Base-by-base conservation (phyloP, 257 asterid species). In the Cynanchum wilfordii region DNA sequence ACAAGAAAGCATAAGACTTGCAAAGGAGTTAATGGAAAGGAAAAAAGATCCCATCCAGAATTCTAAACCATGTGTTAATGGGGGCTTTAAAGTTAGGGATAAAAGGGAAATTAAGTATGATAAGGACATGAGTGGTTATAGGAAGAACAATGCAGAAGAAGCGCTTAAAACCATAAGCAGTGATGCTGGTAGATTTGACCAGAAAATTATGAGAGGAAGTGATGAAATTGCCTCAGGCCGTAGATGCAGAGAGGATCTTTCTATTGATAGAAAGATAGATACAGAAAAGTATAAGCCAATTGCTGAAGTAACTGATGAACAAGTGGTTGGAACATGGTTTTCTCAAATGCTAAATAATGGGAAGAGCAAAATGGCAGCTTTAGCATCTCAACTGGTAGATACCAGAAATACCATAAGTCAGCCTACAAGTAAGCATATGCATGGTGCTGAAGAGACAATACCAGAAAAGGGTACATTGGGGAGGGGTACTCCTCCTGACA, bases 1-100 rank as follows among this genome's bases (percentile, higher is more conserved):
- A 77, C 94, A 93, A 81, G 96, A 93, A 84, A 89, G 91, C 78
- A 91, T 93, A 82, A 84, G 96, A 81, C 73, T 89, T 49, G 96
- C 96, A 38, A 89, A 89, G 82, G 85, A 89, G 85, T 77, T 87
- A 36, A 89, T 88, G 98, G 97, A 90, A 71, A 87, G 86, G 81
- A 85, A 87, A 72, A 86, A 68, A 42, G 88, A 84, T 64, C 74
- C 87, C 73, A 54, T 50, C 70, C 84, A 54, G 75, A 79, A 77
- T 79, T 71, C 82, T 58, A 85, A 78, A 68, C 80, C 79, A 36
- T 79, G 83, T 75, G 68, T 82, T 54, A 77, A 69, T 63, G 76
- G 81, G 66, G 47, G 74, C 82, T 62, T 45, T 66, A 85, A 81
- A 72, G 81, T 78, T 74, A 70, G 49, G 77, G 84, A 78, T 70